A percentile compares a stretch with the other conserved stretches of the same genome.
Conservation (phyloP, 129 eudicot genomes). For the Pittosporum tobira region DNA sequence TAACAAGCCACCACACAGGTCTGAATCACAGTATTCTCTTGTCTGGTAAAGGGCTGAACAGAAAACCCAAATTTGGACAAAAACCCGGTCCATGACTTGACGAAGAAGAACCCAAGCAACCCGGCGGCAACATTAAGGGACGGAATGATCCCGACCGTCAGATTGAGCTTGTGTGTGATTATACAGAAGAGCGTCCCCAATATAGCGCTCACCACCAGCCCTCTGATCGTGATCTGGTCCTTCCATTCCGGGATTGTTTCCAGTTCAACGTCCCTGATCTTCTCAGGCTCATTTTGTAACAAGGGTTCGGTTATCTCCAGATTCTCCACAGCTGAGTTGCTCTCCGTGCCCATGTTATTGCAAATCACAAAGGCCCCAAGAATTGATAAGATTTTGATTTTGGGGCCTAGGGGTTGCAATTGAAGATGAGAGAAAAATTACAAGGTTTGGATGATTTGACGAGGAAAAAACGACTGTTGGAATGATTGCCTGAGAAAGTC, state of each 20-base stretch:
- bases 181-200: constrained; percentile 73
- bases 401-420: background rate
- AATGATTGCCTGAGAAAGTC: too few relatives aligned
- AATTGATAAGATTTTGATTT: background rate
- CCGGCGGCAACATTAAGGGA: constrained; percentile 92
- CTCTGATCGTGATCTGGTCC: constrained; percentile 78
- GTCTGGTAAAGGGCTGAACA: constrained; percentile 56
- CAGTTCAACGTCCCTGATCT: constrained; percentile 13
- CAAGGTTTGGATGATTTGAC: too few relatives aligned
- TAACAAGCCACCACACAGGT: constrained; percentile 93
- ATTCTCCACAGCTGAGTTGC: constrained; percentile 31
- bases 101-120: constrained; percentile 70
- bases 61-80: constrained; percentile 40
- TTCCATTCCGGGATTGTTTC: constrained; percentile 66
- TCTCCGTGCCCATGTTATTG: constrained; percentile 42
- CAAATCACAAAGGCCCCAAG: background rate
- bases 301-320: constrained; percentile 71
- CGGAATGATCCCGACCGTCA: constrained; percentile 87
- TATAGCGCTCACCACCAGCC: constrained; percentile 64
- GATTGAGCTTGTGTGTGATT: constrained; percentile 86
- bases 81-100: constrained; percentile 68
- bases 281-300: too few relatives aligned
- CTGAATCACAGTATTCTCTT: constrained; percentile 89
- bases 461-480: too few relatives aligned
- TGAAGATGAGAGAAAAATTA: too few relatives aligned